Evolutionary conservation across 345 rosid genomes (phyloP), one percentile per base, ranked within the genome.

Genomic region (Brassica carinata): DNA sequence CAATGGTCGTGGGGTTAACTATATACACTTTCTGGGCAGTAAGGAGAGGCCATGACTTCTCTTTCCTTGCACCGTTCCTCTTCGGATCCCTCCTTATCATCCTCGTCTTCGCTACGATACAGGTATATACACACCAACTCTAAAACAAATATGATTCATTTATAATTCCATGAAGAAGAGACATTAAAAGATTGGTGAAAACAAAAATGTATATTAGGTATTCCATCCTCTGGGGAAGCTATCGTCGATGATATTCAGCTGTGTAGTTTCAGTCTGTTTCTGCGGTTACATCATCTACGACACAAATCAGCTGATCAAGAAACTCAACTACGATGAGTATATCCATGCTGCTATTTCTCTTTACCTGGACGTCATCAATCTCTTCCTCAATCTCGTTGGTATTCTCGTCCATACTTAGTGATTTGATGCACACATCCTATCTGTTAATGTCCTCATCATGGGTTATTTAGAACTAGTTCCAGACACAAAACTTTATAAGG

Each of bases 1-100:
- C 77, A 17, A 86, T 87, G 80, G 87, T 91, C 17, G 13, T 87
- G 40, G 82, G 92, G 11, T 86, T 90, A 14, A 92, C 97, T 6
- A 61, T 87, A 1, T 91, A 89, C 84, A 91, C 94, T n/a, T 89
- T 87, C 83, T 89, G 90, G 97, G 94, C 90, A 0, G 87, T 86
- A 2, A 87, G 74, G 75, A 89, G 84, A 83, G 92, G 92, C 33
- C 73, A 85, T 18, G 94, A 91, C 72, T 91, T 91, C 82, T 83
- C 77, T 69, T 91, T 89, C 48, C 91, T 91, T 13, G 97, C 82
- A 10, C 96, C 91, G 27, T 92, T 92, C 72, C 65, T 89, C 81
- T 87, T 85, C 18, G 92, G 70, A 66, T 14, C 64, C 6, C 64
- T 61, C 31, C 64, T 61, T 5, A 80, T 89, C 71, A 81, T 89